A percentile compares a stretch with the other conserved stretches of the same genome.
phyloP scores from a whole-genome alignment of 2,329 filamentous ascomycete species.

The Corynespora cassiicola region DNA sequence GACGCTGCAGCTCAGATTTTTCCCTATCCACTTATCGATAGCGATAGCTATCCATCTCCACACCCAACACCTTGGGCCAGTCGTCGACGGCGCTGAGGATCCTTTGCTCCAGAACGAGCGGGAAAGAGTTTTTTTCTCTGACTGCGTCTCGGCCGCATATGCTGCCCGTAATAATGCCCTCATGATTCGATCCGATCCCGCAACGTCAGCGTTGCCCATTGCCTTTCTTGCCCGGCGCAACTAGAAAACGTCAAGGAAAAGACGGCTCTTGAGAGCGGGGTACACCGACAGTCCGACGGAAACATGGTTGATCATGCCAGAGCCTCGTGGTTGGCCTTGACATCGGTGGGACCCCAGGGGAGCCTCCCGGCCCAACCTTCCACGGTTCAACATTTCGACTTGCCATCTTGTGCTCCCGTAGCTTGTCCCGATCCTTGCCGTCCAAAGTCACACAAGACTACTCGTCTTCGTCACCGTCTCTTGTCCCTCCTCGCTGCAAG shows the following conservation, averaged over 20 bases:
- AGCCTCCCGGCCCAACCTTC: no score
- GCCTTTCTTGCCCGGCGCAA: neutral
- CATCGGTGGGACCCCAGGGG: neutral
- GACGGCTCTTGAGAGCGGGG: neutral
- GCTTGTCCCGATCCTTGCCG: no score
- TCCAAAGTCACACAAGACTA: no score
- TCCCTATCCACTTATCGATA: conserved; percentile 46
- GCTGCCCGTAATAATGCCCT: neutral
- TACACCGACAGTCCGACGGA: no score
- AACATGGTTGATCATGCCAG: neutral
- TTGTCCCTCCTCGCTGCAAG: no score
- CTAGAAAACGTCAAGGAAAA: neutral
- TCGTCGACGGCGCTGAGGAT: conserved; percentile 11
- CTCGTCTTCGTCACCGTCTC: no score
- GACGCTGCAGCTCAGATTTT: conserved; percentile 21
- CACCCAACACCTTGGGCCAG: conserved; percentile 22
- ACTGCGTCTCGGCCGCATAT: conserved; percentile 10
- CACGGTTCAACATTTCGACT: no score
- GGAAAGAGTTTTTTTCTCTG: conserved; percentile 7
- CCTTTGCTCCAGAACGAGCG: no score
- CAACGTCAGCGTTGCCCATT: conserved; percentile 1
- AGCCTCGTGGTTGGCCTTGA: conserved; percentile 1
- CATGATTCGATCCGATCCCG: conserved; percentile 1
- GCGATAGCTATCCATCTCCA: conserved; percentile 38
- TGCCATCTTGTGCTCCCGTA: no score